Conservation (phyloP, 164 flowering plant species). For the Amborella trichopoda region DNA sequence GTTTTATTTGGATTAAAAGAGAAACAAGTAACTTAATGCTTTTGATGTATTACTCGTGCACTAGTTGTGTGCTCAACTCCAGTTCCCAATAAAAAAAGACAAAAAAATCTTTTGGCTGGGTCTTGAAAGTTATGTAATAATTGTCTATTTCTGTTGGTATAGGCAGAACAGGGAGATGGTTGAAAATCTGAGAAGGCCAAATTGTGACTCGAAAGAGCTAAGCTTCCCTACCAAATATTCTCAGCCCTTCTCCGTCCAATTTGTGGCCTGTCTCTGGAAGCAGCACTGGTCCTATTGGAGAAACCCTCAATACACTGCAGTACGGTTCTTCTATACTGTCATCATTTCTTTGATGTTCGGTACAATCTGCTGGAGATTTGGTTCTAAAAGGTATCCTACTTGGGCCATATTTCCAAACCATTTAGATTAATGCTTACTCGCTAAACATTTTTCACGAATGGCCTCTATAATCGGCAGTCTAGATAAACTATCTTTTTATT, state of each 20-base stretch:
- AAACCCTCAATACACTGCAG: constrained; percentile 94
- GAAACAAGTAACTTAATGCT: too few species aligned
- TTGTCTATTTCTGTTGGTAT: constrained; percentile 14
- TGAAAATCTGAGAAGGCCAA: constrained; percentile 63
- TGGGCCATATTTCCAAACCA: too few species aligned
- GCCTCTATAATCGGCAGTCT: too few species aligned
- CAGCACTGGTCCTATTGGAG: constrained; percentile 95
- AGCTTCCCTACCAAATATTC: constrained; percentile 75
- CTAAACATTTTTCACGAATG: too few species aligned
- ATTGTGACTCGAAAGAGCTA: constrained; percentile 43
- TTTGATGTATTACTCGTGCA: too few species aligned
- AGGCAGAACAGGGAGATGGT: constrained; percentile 71
- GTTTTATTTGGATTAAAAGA: too few species aligned
- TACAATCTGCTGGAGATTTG: constrained; percentile 89
- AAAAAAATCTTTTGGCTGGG: too few species aligned
- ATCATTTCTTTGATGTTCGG: constrained; percentile 94
- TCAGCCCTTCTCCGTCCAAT: constrained; percentile 51
- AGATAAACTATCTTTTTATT: too few species aligned
- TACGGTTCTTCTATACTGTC: constrained; percentile 87
- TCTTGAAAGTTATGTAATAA: background rate
- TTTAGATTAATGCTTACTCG: too few species aligned
- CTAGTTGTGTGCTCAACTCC: too few species aligned
- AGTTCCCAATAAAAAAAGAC: too few species aligned
- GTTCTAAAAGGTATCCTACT: constrained; percentile 89
- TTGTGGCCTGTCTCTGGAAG: constrained; percentile 87